phyloP scores from a whole-genome alignment of 805 yeast genomes.

The Ogataea nitratoaversa region DNA sequence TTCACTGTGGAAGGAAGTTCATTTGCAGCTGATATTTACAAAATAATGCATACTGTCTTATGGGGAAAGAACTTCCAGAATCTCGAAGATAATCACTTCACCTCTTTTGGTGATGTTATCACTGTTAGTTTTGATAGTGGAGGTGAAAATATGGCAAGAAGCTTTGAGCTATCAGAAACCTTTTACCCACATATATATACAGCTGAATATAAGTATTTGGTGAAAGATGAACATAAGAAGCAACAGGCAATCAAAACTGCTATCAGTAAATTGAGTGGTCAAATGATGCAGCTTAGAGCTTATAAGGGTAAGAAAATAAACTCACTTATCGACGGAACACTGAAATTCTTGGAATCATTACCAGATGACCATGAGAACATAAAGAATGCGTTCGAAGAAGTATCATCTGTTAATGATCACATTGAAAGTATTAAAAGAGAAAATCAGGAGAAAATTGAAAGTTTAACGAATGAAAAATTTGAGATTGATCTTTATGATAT shows the following conservation, averaged over 20 bases:
- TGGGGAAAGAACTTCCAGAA: constrained; percentile 28
- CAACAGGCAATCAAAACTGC: constrained; percentile 13
- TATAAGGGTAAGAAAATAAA: constrained; percentile 32
- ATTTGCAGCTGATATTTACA: constrained; percentile 27
- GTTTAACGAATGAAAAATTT: constrained; percentile 12
- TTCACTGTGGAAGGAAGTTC: constrained; percentile 33
- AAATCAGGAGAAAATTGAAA: constrained; percentile 13
- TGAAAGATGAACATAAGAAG: constrained; percentile 17
- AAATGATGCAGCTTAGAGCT: constrained; percentile 22
- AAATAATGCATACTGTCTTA: constrained; percentile 29
- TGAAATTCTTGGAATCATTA: constrained; percentile 21
- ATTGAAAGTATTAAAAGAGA: constrained; percentile 6
- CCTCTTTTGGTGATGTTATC: constrained; percentile 31
- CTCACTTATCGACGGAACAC: constrained; percentile 21
- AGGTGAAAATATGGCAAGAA: constrained; percentile 24
- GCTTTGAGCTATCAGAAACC: constrained; percentile 25
- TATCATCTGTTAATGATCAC: constrained; percentile 14
- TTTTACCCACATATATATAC: constrained; percentile 40
- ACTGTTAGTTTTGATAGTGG: constrained; percentile 30
- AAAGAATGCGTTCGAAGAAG: constrained; percentile 18
- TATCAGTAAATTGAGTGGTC: constrained; percentile 10
- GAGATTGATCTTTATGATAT: constrained; percentile 25
- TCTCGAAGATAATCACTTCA: constrained; percentile 19
- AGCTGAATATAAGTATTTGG: constrained; percentile 21
- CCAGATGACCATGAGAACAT: constrained; percentile 7